Evolutionary conservation across 805 yeast genomes (phyloP), one percentile per base, ranked within the genome.

Genomic region (Blastobotrys muscicola): DNA sequence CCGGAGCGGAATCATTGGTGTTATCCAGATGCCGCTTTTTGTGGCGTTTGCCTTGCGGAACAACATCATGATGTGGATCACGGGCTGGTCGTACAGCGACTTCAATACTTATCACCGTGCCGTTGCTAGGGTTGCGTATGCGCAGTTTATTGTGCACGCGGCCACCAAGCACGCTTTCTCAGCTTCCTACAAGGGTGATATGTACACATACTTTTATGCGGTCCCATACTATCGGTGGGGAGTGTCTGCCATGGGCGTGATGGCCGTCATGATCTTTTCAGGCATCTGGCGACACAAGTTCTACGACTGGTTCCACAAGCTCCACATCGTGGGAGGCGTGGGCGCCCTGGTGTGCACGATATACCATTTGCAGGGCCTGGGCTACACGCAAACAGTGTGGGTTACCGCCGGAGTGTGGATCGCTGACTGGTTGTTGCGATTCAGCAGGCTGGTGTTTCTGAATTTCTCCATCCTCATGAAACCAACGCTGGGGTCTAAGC

Each of bases 341-440:
- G 54, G 70, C 3, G 79, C 82, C 51, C 67, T 81, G 46, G 68
- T 69, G 8, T 74, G 75, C 44, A 71, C 76, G 42, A 82, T 78
- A 72, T 67, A 68, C 38, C 94, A 85, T 57, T 38, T 56, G 36
- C 39, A 43, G 53, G 71, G 51, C 52, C 66, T 75, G 38, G 80
- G 80, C 0, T 78, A 76, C 71, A 67, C 67, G 50, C 71, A 69
- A 47, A 76, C 76, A 55, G 56, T 75, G 3, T 76, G 75, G 47
- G 69, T 74, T 5, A 60, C 80, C 7, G 71, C 75, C 50, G 78
- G 73, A 0, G 62, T 85, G 3, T 85, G 94, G 94, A 70, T 67
- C 0, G 66, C 72, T 43, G 92, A 85, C 56, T 69, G 86, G 57
- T 40, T 76, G 0, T 49, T 79, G 11, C 70, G 94, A 50, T 45